A percentile compares a stretch with the other conserved stretches of the same genome.
Conservation (phyloP, 1,284 basidiomycete genomes). For the Hemileia vastatrix region DNA sequence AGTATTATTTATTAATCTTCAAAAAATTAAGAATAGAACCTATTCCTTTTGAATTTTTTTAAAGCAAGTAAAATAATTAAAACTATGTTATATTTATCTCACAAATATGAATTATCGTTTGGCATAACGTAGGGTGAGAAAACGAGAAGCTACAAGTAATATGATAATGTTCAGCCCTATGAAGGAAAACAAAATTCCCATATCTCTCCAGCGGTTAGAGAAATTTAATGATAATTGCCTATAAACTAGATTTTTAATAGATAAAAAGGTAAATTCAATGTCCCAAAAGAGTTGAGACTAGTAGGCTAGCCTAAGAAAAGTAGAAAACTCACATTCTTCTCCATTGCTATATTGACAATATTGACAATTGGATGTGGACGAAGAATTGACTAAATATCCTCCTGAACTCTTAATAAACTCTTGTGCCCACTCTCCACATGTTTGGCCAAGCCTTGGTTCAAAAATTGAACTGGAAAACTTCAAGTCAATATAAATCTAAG, state of each 20-base stretch:
- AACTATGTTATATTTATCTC: too few species aligned
- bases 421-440: conserved; percentile 61
- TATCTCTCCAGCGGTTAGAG: conserved; percentile 60
- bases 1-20: too few species aligned
- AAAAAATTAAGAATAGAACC: too few species aligned
- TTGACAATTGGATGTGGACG: conserved; percentile 54
- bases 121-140: conserved; percentile 55
- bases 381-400: conserved; percentile 69
- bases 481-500: too few species aligned
- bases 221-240: conserved; percentile 60
- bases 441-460: conserved; percentile 62
- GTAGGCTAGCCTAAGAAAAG: too few species aligned
- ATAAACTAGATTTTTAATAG: conserved; percentile 46
- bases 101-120: too few species aligned
- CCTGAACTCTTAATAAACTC: conserved; percentile 50
- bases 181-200: conserved; percentile 60
- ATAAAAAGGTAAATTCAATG: not conserved
- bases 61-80: too few species aligned
- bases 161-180: conserved; percentile 60
- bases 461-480: conserved; percentile 67
- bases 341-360: conserved; percentile 57
- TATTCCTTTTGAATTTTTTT: too few species aligned
- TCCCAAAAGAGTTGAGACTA: not conserved
- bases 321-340: conserved; percentile 18
- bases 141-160: conserved; percentile 64